Base-by-base conservation (phyloP, 306 rosid species). In the Rubus idaeus region DNA sequence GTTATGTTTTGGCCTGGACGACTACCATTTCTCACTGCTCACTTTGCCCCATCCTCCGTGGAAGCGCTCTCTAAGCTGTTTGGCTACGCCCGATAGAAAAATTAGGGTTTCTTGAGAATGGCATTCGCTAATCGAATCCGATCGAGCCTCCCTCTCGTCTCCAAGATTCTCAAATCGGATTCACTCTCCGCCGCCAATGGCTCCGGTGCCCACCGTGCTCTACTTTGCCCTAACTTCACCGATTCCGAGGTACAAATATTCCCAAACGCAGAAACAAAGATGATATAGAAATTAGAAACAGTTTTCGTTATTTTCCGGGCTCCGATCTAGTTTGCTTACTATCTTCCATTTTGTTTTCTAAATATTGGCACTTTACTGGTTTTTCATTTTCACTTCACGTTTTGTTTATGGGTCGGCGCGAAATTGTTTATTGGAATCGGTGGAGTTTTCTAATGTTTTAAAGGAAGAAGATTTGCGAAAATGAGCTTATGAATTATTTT, bases 101-200 rank as follows among this genome's bases (percentile, higher is more conserved):
- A 83, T 58, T 86, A 86, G 94, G 97, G 90, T 88, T 91, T 73
- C 70, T 58, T 74, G 7, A 77, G 26, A 51, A 90, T 92, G 97
- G 97, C 96, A 66, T 73, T 83, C 30, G 81, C 73, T 79, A 73
- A 83, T 50, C 87, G 93, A 71, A 75, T 90, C 81, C 89, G 90
- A 87, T 90, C 96, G 83, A 86, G 88, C 73, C 72, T 88, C 51
- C 78, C 91, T 65, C 75, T 88, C 79, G 46, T 82, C 75, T 73
- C 81, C 78, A 88, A 90, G 76, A 60, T 68, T 76, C 74, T 87
- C 61, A n/a, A 71, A 68, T 81, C 91, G 11, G 76, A 75, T 61
- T 66, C 85, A 9, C 16, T 87, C 68, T 58, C 80, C 68, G 40
- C 76, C 69, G 79, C 83, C 66, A 83, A 74, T 60, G 73, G 83